Conservation (phyloP, 2,329 filamentous ascomycete species). For the Penicillium sp. region DNA sequence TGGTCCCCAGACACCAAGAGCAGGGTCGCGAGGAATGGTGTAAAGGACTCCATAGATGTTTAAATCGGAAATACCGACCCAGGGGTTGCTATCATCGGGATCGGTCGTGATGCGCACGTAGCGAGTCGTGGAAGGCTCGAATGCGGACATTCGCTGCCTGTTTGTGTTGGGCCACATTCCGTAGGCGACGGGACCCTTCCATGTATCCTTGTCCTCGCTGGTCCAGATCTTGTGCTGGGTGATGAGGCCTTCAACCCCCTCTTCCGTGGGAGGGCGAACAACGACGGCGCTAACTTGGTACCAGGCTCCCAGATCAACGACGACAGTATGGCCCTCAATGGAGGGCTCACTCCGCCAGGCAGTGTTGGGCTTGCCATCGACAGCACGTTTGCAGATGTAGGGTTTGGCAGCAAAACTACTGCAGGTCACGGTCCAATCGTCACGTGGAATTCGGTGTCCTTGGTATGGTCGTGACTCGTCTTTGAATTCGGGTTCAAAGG, state of each 20-base stretch:
- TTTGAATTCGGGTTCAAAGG: slow-evolving; percentile 1
- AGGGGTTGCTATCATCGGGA: neutral
- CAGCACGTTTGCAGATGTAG: slow-evolving; percentile 3
- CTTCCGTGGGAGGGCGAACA: slow-evolving; percentile 5
- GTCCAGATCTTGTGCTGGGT: slow-evolving; percentile 12
- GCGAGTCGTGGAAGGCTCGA: slow-evolving; percentile 7
- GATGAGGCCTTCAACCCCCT: slow-evolving; percentile 2
- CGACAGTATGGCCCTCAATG: slow-evolving; percentile 2
- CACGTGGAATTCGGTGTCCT: slow-evolving; percentile 9
- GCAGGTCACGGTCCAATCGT: slow-evolving; percentile 16
- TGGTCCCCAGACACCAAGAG: slow-evolving; percentile 27
- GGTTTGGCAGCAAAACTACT: slow-evolving; percentile 3
- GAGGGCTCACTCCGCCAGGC: slow-evolving; percentile 8
- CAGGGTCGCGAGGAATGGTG: slow-evolving; percentile 14
- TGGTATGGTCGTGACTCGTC: slow-evolving; percentile 18
- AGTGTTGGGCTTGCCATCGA: slow-evolving; percentile 8
- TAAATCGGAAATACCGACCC: slow-evolving; percentile 10
- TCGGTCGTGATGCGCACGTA: slow-evolving; percentile 8
- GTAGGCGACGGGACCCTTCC: slow-evolving; percentile 9
- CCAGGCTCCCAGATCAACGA: slow-evolving; percentile 6
- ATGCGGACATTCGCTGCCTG: slow-evolving; percentile 10
- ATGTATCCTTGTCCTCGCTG: slow-evolving; percentile 4
- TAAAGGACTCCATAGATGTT: slow-evolving; percentile 12
- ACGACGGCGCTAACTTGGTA: slow-evolving; percentile 9
- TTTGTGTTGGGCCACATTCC: slow-evolving; percentile 12